phyloP scores from a whole-genome alignment of 257 asterid species.

The Thymus quinquecostatus region DNA sequence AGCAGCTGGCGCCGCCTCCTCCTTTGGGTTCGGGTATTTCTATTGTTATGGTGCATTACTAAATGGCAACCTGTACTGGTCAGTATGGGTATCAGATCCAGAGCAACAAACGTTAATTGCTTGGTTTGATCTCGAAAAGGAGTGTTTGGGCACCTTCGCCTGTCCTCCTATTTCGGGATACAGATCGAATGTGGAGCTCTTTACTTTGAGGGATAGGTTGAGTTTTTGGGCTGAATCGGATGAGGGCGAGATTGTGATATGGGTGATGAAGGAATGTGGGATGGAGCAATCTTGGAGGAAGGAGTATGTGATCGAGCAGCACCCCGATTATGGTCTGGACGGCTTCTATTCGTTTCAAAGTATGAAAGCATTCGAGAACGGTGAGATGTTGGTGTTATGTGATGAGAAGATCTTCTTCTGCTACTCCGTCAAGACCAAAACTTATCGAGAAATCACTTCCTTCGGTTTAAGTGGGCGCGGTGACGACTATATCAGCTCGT shows the following conservation, averaged over 20 bases:
- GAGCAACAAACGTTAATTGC: constrained; percentile 13
- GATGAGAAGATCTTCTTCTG: constrained; percentile 31
- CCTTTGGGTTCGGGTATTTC: background rate
- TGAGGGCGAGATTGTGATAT: background rate
- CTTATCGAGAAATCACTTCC: constrained; percentile 3
- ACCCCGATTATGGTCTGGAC: too few species aligned
- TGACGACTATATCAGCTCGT: constrained; percentile 3
- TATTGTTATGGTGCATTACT: constrained; percentile 13
- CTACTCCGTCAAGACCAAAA: constrained; percentile 27
- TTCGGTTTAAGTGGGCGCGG: background rate
- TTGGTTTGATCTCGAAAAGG: constrained; percentile 47
- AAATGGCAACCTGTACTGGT: constrained; percentile 54
- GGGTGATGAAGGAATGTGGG: background rate
- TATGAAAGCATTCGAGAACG: constrained; percentile 41
- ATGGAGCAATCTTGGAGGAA: too few species aligned
- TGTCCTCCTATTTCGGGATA: too few species aligned
- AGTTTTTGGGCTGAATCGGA: too few species aligned
- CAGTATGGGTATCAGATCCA: constrained; percentile 26
- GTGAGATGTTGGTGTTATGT: constrained; percentile 43
- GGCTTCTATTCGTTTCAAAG: background rate
- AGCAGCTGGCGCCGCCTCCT: background rate
- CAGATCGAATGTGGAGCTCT: too few species aligned
- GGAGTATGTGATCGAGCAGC: too few species aligned
- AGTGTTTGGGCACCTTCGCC: background rate
- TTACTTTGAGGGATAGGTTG: background rate